A percentile compares a stretch with the other conserved stretches of the same genome.
Conservation (phyloP, 495 filamentous ascomycete species). For the Aspergillus sclerotioniger region DNA sequence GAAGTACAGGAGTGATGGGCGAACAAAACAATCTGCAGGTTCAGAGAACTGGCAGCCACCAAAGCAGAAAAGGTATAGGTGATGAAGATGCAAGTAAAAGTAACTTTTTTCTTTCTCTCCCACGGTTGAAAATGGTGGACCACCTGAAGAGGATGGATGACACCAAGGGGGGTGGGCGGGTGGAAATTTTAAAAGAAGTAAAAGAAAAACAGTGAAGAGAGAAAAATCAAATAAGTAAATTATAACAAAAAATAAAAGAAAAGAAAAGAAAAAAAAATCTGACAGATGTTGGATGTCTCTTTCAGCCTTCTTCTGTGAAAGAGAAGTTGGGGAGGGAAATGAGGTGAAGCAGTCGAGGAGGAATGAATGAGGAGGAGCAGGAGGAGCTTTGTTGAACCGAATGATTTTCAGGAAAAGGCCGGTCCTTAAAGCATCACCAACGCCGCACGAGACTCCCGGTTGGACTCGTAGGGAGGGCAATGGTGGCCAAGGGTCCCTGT, state of each 20-base stretch:
- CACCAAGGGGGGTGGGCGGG: not conserved
- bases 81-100: not conserved
- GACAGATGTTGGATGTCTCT: slow-evolving; percentile 2
- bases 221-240: not conserved
- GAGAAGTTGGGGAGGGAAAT: not conserved
- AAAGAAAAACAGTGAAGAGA: not conserved
- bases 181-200: not conserved
- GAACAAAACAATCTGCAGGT: no score
- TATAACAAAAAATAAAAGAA: not conserved
- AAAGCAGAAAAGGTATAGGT: not conserved
- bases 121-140: not conserved
- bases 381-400: slow-evolving; percentile 8
- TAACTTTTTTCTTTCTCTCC: no score
- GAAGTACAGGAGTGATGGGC: not conserved
- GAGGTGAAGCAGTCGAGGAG: not conserved
- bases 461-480: slow-evolving; percentile 18
- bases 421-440: slow-evolving; percentile 16
- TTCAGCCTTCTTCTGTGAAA: not conserved
- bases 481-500: slow-evolving; percentile 18
- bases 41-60: no score
- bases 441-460: slow-evolving; percentile 22
- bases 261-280: not conserved
- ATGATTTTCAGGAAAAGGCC: slow-evolving; percentile 6
- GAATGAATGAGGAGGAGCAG: slow-evolving; percentile 1
- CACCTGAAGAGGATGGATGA: not conserved